Conservation (phyloP, 768 basidiomycete species). For the Xerocomellus chrysenteron region DNA sequence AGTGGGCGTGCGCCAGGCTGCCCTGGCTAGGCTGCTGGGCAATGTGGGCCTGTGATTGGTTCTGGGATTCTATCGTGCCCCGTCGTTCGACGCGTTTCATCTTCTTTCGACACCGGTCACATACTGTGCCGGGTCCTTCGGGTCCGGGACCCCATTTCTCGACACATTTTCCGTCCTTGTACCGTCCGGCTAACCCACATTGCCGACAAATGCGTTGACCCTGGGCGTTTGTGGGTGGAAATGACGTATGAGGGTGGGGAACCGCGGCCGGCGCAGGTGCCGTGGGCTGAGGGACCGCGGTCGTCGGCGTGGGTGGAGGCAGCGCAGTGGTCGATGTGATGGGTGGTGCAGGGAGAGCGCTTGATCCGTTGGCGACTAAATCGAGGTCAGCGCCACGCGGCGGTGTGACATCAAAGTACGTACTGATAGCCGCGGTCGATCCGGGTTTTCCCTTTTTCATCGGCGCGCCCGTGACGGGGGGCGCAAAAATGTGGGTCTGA, state of each 20-base stretch:
- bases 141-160: slow-evolving; percentile 89
- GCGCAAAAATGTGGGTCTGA: slow-evolving; percentile 71
- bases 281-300: slow-evolving; percentile 9
- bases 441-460: slow-evolving; percentile 60
- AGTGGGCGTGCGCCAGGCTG: slow-evolving; percentile 19
- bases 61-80: slow-evolving; percentile 54
- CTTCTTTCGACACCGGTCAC: slow-evolving; percentile 83
- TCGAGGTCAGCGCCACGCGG: slow-evolving; percentile 15
- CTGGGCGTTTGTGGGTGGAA: slow-evolving; percentile 45
- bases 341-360: slow-evolving; percentile 17
- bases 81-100: slow-evolving; percentile 82
- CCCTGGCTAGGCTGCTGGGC: slow-evolving; percentile 9
- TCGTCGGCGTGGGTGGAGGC: slow-evolving; percentile 16
- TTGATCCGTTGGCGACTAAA: slow-evolving; percentile 21
- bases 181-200: slow-evolving; percentile 70
- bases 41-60: slow-evolving; percentile 22
- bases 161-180: slow-evolving; percentile 84
- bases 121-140: slow-evolving; percentile 80
- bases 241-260: slow-evolving; percentile 17
- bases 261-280: not conserved
- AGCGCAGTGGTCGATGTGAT: slow-evolving; percentile 7
- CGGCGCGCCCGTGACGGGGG: slow-evolving; percentile 70
- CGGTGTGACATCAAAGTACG: slow-evolving; percentile 5
- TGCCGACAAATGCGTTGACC: slow-evolving; percentile 79
- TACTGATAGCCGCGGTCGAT: slow-evolving; percentile 23